Evolutionary conservation across 169 alveolate species (phyloP), one percentile per base, ranked within the genome.

Genomic region (Theileria annulata): DNA sequence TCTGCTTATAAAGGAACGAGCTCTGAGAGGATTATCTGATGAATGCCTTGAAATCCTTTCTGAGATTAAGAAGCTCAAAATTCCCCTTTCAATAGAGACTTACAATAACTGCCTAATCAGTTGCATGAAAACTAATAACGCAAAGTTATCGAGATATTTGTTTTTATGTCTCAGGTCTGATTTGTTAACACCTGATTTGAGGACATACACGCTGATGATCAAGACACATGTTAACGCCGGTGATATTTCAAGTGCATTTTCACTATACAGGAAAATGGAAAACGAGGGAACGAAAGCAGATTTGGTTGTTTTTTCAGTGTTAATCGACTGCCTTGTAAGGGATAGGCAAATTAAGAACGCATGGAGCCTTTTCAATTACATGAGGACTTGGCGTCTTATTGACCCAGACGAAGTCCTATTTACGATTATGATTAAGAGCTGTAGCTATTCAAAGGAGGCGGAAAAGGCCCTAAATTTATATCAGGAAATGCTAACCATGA

Each of bases 381-480:
- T 88, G 30, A 79, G 95, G 8, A 94, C 89, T 0, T 94, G 95
- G 94, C 80, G 92, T 48, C 75, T 83, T 37, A 87, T 92, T 0
- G 88, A 88, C 42, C 97, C 97, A 0, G 95, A 94, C 72, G 95
- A 87, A 56, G 91, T 87, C 5, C 75, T 94, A 17, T 92, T 91
- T 59, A 91, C 95, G n/a, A 91, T 86, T 25, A 91, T 94, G 96
- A 92, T 94, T 56, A 94, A 91, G 58, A 92, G 92, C 1, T 87
- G 94, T 48, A 83, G 82, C 2, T 25, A 56, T 30, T 77, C 74
- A 5, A 64, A 70, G 9, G 95, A 94, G 58, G 94, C 95, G 0
- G 95, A 94, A 59, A 88, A 88, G 66, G 95, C 96, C 10, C 64
- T 92, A 71, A 83, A 77, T 28, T 37, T 88, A 63, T 88, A 90